Evolutionary conservation across 2,329 filamentous ascomycete genomes (phyloP).

Genomic region (Diaporthe nobilis): DNA sequence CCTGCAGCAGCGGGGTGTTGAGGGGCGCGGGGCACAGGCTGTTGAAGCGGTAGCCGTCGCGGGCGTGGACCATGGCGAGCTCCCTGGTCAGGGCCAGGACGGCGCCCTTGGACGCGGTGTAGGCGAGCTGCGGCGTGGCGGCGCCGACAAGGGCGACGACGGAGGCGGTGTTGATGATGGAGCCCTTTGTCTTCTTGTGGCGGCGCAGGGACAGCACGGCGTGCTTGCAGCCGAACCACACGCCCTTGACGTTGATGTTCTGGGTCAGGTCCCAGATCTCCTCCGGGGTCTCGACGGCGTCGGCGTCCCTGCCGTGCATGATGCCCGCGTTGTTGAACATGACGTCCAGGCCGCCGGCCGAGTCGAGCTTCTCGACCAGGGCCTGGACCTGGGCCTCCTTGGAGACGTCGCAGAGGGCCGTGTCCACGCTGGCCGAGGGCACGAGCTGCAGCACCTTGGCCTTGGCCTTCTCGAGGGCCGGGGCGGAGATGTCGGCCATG

Average conservation of each 20-base stretch:
- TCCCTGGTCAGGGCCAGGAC: constrained; percentile 92
- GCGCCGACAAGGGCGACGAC: constrained; percentile 90
- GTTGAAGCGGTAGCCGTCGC: constrained; percentile 92
- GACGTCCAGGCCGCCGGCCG: constrained; percentile 89
- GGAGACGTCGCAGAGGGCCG: constrained; percentile 77
- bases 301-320: constrained; percentile 88
- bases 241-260: constrained; percentile 95
- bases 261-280: constrained; percentile 95
- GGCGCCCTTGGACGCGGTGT: constrained; percentile 94
- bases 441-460: constrained; percentile 82
- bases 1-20: constrained; percentile 92
- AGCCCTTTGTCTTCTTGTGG: constrained; percentile 82
- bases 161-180: constrained; percentile 93
- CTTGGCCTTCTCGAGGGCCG: constrained; percentile 82
- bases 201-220: constrained; percentile 85
- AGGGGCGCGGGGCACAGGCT: constrained; percentile 90
- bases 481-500: constrained; percentile 86
- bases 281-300: constrained; percentile 87
- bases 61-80: constrained; percentile 90
- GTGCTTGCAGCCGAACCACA: constrained; percentile 97
- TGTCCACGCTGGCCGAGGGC: constrained; percentile 63
- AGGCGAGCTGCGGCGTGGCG: constrained; percentile 90
- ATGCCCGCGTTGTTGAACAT: constrained; percentile 99
- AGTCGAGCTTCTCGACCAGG: constrained; percentile 80
- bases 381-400: constrained; percentile 85